These are phyloP conservation scores for Colletotrichum sidae DNA, from an alignment of 2,329 filamentous ascomycete species.

Conservation along the genomic window DNA sequence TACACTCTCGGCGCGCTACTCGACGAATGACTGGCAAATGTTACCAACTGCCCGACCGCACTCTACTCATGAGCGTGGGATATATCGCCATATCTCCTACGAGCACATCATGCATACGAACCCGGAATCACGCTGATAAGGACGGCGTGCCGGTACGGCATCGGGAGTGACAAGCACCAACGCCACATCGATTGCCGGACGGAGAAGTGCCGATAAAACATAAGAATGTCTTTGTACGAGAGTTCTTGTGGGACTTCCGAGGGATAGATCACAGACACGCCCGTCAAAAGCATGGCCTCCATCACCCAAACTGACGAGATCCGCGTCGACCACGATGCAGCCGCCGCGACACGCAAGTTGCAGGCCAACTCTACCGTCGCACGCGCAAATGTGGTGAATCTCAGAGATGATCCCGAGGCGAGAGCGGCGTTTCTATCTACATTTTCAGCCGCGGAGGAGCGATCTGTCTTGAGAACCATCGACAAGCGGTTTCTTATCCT, in stretches of 20 bases:
- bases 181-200: background rate
- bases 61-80: background rate
- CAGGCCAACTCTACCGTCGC: slow-evolving; percentile 14
- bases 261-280: background rate
- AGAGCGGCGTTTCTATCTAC: slow-evolving; percentile 48
- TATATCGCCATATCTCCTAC: slow-evolving; percentile 5
- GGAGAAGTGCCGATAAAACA: background rate
- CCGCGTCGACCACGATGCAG: slow-evolving; percentile 13
- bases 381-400: slow-evolving; percentile 3
- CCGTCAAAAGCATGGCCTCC: background rate
- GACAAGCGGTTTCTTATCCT: slow-evolving; percentile 50
- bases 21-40: slow-evolving; percentile 7
- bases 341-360: slow-evolving; percentile 13
- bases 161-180: background rate
- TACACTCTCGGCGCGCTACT: slow-evolving; percentile 2
- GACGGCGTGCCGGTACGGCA: background rate
- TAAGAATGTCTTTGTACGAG: background rate
- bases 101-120: slow-evolving; percentile 18
- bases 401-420: slow-evolving; percentile 40
- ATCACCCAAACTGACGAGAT: background rate
- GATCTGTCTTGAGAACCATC: slow-evolving; percentile 53
- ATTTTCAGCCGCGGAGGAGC: slow-evolving; percentile 53
- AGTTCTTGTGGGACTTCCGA: background rate
- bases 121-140: slow-evolving; percentile 18
- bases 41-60: background rate